Evolutionary conservation across 2,329 filamentous ascomycete species (phyloP).

Genomic region (Aspergillus sergii): DNA sequence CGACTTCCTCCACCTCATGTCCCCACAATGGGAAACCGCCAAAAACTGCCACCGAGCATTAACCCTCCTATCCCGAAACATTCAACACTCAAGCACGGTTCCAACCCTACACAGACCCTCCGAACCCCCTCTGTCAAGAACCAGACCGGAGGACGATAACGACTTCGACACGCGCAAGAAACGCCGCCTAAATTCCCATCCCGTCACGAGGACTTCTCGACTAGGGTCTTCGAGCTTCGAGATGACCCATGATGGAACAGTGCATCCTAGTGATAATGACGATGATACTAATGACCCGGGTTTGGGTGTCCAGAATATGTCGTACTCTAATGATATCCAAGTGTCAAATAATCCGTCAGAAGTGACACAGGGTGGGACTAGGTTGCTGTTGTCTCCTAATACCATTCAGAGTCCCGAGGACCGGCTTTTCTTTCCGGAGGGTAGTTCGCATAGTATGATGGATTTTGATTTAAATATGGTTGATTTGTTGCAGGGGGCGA

Average conservation of each 20-base stretch:
- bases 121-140: neutral
- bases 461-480: slow-evolving; percentile 36
- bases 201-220: neutral
- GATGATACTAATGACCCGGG: neutral
- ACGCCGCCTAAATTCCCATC: neutral
- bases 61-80: slow-evolving; percentile 35
- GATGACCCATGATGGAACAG: neutral
- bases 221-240: neutral
- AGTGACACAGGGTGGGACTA: neutral
- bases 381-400: neutral
- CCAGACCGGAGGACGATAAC: neutral
- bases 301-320: neutral
- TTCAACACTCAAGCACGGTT: slow-evolving; percentile 23
- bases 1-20: slow-evolving; percentile 37
- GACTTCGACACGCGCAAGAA: neutral
- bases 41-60: slow-evolving; percentile 43
- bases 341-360: neutral
- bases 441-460: slow-evolving; percentile 4
- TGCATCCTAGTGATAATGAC: neutral
- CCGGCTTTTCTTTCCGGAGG: slow-evolving; percentile 2
- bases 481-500: slow-evolving; percentile 35
- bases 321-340: neutral
- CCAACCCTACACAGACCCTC: neutral
- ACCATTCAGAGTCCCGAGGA: neutral
- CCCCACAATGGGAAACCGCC: slow-evolving; percentile 43